Percentiles rank a stretch among this genome's conserved stretches.
Evolutionary conservation across 1,139 yeast genomes (phyloP).

Genomic region (Kodamaea sp.): DNA sequence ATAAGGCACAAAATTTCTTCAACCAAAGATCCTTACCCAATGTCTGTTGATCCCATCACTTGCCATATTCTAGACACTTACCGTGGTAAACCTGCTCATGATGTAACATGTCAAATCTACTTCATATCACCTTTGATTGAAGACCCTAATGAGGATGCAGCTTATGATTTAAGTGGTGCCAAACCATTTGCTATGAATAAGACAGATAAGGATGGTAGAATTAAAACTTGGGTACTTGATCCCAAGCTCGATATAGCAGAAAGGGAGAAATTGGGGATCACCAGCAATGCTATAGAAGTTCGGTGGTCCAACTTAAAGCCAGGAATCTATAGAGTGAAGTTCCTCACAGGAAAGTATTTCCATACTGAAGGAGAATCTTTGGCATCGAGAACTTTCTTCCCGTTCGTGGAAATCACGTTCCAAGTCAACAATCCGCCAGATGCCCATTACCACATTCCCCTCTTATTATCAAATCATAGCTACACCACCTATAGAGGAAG

Average conservation of each 20-base stretch:
- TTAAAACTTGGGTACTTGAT: conserved; percentile 62
- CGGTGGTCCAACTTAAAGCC: conserved; percentile 49
- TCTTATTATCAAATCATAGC: conserved; percentile 77
- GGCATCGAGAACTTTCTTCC: conserved; percentile 62
- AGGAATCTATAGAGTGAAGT: conserved; percentile 74
- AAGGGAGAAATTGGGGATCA: conserved; percentile 34
- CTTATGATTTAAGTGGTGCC: conserved; percentile 26
- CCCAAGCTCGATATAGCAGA: conserved; percentile 30
- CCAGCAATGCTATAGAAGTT: conserved; percentile 10
- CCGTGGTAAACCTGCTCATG: conserved; percentile 75
- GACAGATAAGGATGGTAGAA: conserved; percentile 80
- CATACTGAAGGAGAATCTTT: conserved; percentile 21
- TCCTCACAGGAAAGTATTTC: conserved; percentile 72
- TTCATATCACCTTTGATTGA: conserved; percentile 30
- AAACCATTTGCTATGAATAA: conserved; percentile 60
- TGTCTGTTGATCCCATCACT: conserved; percentile 59
- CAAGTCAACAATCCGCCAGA: conserved; percentile 66
- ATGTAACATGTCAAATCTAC: conserved; percentile 62
- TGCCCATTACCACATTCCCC: conserved; percentile 83
- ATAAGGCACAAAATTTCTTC: too few relatives aligned
- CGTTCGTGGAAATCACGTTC: conserved; percentile 78
- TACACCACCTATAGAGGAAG: conserved; percentile 90
- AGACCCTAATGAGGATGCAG: conserved; percentile 26
- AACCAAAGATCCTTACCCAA: conserved; percentile 1
- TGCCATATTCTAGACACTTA: conserved; percentile 88